These are phyloP conservation scores for Botrytis galanthina DNA, from an alignment of 2,329 filamentous ascomycete genomes.

Conservation along the genomic window DNA sequence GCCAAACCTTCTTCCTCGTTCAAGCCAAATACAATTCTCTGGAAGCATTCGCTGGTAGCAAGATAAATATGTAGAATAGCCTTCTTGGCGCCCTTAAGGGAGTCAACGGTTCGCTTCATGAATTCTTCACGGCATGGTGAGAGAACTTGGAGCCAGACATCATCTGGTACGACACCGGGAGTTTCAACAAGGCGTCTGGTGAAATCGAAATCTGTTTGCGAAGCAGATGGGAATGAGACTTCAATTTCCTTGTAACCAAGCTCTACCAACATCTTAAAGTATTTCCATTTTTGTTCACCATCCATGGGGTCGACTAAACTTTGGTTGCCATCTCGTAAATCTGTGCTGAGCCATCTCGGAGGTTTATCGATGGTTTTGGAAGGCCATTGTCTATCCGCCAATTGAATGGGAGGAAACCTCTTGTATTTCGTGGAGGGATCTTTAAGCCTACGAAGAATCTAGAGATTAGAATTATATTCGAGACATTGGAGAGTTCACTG, in stretches of 20 bases:
- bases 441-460: constrained; percentile 56
- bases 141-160: constrained; percentile 89
- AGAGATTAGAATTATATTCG: not conserved
- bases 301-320: constrained; percentile 93
- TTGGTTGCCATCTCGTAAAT: constrained; percentile 91
- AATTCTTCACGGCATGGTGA: constrained; percentile 90
- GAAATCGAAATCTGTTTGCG: constrained; percentile 95
- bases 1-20: constrained; percentile 77
- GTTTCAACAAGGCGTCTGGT: constrained; percentile 83
- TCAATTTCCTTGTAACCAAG: constrained; percentile 98
- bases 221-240: constrained; percentile 91
- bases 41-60: constrained; percentile 94
- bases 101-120: constrained; percentile 85
- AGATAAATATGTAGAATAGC: constrained; percentile 95
- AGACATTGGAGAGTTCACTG: constrained; percentile 7
- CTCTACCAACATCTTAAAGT: constrained; percentile 90
- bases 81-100: constrained; percentile 84
- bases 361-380: constrained; percentile 68
- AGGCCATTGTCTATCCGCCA: constrained; percentile 49
- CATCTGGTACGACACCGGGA: constrained; percentile 77
- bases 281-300: constrained; percentile 90
- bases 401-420: constrained; percentile 60
- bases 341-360: constrained; percentile 86
- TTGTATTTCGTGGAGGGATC: constrained; percentile 77
- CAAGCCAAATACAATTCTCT: constrained; percentile 85